phyloP scores from a whole-genome alignment of 805 yeast species.

The Teunomyces barrocoloradensis region DNA sequence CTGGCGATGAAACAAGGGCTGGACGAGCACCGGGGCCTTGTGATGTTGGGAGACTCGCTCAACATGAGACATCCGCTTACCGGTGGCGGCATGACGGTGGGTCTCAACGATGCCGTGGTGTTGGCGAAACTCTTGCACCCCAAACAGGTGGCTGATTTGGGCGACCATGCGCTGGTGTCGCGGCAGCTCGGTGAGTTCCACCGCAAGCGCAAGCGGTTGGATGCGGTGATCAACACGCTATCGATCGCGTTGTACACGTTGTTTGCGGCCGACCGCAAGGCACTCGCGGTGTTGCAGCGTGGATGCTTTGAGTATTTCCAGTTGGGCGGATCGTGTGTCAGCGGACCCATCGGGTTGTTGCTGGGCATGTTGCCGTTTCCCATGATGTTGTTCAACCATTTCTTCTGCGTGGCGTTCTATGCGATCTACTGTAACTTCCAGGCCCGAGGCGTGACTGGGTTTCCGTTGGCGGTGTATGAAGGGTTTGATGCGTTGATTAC shows the following conservation, averaged over 20 bases:
- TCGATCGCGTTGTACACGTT: conserved; percentile 87
- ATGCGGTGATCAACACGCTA: conserved; percentile 82
- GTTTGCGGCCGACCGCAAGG: conserved; percentile 78
- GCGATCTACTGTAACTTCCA: conserved; percentile 67
- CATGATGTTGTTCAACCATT: conserved; percentile 71
- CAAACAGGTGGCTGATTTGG: conserved; percentile 50
- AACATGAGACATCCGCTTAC: conserved; percentile 98
- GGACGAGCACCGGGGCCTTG: conserved; percentile 60
- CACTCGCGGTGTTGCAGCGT: conserved; percentile 66
- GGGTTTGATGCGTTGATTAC: conserved; percentile 65
- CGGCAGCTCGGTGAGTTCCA: conserved; percentile 67
- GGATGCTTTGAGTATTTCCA: conserved; percentile 90
- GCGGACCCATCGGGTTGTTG: conserved; percentile 78
- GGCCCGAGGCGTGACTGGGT: conserved; percentile 60
- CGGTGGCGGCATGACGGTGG: conserved; percentile 99
- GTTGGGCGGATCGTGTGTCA: conserved; percentile 77
- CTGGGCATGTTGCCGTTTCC: conserved; percentile 83
- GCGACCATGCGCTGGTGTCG: conserved; percentile 55
- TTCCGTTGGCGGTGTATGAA: conserved; percentile 71
- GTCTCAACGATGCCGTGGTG: conserved; percentile 77
- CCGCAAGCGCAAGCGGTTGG: conserved; percentile 70
- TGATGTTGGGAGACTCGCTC: conserved; percentile 87
- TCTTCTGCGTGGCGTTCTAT: conserved; percentile 87
- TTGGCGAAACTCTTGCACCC: conserved; percentile 63
- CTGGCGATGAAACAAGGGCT: conserved; percentile 66